Evolutionary conservation across 1,139 yeast species (phyloP).

Genomic region (Hyphopichia khmerensis): DNA sequence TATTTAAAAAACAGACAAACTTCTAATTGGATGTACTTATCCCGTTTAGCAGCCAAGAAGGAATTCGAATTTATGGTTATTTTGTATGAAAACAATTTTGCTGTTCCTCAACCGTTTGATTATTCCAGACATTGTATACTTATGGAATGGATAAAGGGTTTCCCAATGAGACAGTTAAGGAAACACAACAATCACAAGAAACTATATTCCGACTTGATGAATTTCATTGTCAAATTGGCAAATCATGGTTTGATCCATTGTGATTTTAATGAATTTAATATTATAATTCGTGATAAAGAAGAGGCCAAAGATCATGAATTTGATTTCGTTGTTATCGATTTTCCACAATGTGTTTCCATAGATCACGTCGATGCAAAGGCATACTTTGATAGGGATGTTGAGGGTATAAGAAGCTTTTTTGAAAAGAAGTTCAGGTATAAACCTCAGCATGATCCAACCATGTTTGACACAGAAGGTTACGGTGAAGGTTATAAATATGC

Average conservation of each 20-base stretch:
- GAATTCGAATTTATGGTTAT: slow-evolving; percentile 87
- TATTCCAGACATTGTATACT: slow-evolving; percentile 87
- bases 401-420: slow-evolving; percentile 82
- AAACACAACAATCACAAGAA: slow-evolving; percentile 66
- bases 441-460: slow-evolving; percentile 61
- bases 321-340: slow-evolving; percentile 88
- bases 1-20: slow-evolving; percentile 69
- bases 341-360: slow-evolving; percentile 95
- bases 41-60: slow-evolving; percentile 86
- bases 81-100: slow-evolving; percentile 70
- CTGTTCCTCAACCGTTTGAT: slow-evolving; percentile 87
- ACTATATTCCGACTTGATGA: slow-evolving; percentile 82
- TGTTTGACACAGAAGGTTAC: slow-evolving; percentile 74
- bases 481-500: slow-evolving; percentile 79
- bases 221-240: slow-evolving; percentile 78
- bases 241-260: slow-evolving; percentile 92
- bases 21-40: slow-evolving; percentile 88
- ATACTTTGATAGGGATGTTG: slow-evolving; percentile 89
- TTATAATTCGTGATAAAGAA: slow-evolving; percentile 71
- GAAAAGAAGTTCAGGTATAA: slow-evolving; percentile 71
- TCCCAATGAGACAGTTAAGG: slow-evolving; percentile 81
- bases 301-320: slow-evolving; percentile 50
- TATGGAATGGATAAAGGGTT: slow-evolving; percentile 89
- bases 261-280: slow-evolving; percentile 95
- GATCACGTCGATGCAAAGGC: slow-evolving; percentile 86